A percentile compares a stretch with the other conserved stretches of the same genome.
Conservation (phyloP, 441 rosid species). For the Gossypium davidsonii region DNA sequence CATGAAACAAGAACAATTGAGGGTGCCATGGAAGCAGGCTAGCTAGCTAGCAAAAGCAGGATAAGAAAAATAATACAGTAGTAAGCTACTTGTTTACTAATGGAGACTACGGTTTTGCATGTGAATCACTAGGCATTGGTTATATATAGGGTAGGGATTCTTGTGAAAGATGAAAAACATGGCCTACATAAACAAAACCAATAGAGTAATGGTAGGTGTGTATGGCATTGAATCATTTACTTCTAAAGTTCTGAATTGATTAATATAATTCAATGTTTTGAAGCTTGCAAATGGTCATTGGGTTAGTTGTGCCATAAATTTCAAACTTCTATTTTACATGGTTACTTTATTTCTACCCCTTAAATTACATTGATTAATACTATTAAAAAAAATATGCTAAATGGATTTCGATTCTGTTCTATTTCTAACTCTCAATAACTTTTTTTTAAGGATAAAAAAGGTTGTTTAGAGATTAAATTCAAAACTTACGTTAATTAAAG, state of each 20-base stretch:
- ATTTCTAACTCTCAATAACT: too few relatives aligned
- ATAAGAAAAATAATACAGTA: not conserved
- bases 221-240: conserved; percentile 3
- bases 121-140: not conserved
- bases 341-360: not conserved
- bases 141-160: conserved; percentile 13
- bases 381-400: too few relatives aligned
- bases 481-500: too few relatives aligned
- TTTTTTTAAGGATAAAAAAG: too few relatives aligned
- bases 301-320: not conserved
- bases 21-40: conserved; percentile 8
- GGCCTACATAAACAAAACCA: conserved; percentile 7
- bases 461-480: too few relatives aligned
- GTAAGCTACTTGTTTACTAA: not conserved
- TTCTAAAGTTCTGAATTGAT: not conserved
- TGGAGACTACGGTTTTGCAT: not conserved
- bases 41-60: not conserved
- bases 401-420: too few relatives aligned
- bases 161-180: not conserved
- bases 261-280: not conserved
- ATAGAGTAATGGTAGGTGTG: conserved; percentile 3
- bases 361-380: not conserved
- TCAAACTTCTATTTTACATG: not conserved
- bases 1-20: conserved; percentile 1
- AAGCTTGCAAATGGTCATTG: not conserved